phyloP scores from a whole-genome alignment of 1,139 yeast species.

The Debaryomyces subglobosus region DNA sequence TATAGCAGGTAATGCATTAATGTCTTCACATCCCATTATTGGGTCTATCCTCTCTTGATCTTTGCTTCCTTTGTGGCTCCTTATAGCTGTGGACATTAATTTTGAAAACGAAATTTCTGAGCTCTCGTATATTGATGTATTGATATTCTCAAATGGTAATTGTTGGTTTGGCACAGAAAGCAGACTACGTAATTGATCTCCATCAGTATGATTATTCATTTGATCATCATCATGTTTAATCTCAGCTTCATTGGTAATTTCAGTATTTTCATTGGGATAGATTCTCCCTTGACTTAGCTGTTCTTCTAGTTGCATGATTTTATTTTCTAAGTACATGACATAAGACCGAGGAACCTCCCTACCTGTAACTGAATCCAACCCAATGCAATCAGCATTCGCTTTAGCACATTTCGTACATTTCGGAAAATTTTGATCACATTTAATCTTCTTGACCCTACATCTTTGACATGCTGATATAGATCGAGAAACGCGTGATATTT shows the following conservation, averaged over 20 bases:
- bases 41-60: slow-evolving; percentile 13
- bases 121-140: neutral
- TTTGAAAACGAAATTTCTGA: slow-evolving; percentile 66
- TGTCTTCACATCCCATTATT: slow-evolving; percentile 19
- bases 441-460: slow-evolving; percentile 76
- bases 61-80: slow-evolving; percentile 44
- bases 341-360: slow-evolving; percentile 84
- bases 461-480: slow-evolving; percentile 82
- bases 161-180: neutral
- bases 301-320: slow-evolving; percentile 57
- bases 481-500: slow-evolving; percentile 40
- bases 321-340: slow-evolving; percentile 70
- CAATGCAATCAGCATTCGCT: slow-evolving; percentile 74
- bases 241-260: neutral
- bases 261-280: slow-evolving; percentile 20
- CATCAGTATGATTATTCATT: neutral
- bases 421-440: slow-evolving; percentile 85
- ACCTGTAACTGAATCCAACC: slow-evolving; percentile 86
- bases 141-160: neutral
- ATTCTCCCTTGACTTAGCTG: slow-evolving; percentile 48
- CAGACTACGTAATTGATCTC: neutral
- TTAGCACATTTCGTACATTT: slow-evolving; percentile 71
- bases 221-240: neutral
- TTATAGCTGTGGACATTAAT: slow-evolving; percentile 75
- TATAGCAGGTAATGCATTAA: slow-evolving; percentile 44